phyloP scores from a whole-genome alignment of 2,329 filamentous ascomycete genomes.

The Talaromyces sp. region DNA sequence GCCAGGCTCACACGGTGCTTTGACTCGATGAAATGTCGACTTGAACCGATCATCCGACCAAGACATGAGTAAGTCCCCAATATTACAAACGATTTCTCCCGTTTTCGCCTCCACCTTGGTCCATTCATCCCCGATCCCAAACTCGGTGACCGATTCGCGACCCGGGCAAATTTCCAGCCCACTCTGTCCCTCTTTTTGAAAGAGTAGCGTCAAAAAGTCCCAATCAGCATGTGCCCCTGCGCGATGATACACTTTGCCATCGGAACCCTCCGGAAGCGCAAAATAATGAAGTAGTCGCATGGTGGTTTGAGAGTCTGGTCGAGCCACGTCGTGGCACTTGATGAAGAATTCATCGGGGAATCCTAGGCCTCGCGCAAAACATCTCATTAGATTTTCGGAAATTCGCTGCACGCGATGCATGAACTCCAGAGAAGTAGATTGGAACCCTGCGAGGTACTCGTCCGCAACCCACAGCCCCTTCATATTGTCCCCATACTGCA shows the following conservation, averaged over 20 bases:
- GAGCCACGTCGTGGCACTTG: constrained; percentile 54
- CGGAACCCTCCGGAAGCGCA: constrained; percentile 42
- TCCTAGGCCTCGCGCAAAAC: constrained; percentile 60
- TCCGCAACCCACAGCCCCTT: constrained; percentile 57
- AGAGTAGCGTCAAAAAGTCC: constrained; percentile 65
- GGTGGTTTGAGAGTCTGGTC: constrained; percentile 58
- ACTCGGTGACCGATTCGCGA: constrained; percentile 61
- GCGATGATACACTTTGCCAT: constrained; percentile 54
- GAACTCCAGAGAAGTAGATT: constrained; percentile 50
- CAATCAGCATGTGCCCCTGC: constrained; percentile 68
- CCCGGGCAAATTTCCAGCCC: constrained; percentile 68
- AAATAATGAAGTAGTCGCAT: constrained; percentile 63
- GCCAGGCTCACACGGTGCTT: constrained; percentile 58
- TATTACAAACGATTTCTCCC: constrained; percentile 65
- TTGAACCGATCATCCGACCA: constrained; percentile 71
- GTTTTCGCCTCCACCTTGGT: constrained; percentile 61
- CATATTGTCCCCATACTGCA: constrained; percentile 63
- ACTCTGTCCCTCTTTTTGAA: constrained; percentile 62
- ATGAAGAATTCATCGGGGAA: constrained; percentile 62
- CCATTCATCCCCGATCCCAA: constrained; percentile 63
- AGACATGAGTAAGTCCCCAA: constrained; percentile 67
- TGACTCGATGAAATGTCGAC: constrained; percentile 66
- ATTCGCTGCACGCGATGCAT: constrained; percentile 58
- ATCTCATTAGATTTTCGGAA: constrained; percentile 60
- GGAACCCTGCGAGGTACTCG: constrained; percentile 53